Base-by-base conservation (phyloP, 148 eudicot species). In the Fagopyrum esculentum region DNA sequence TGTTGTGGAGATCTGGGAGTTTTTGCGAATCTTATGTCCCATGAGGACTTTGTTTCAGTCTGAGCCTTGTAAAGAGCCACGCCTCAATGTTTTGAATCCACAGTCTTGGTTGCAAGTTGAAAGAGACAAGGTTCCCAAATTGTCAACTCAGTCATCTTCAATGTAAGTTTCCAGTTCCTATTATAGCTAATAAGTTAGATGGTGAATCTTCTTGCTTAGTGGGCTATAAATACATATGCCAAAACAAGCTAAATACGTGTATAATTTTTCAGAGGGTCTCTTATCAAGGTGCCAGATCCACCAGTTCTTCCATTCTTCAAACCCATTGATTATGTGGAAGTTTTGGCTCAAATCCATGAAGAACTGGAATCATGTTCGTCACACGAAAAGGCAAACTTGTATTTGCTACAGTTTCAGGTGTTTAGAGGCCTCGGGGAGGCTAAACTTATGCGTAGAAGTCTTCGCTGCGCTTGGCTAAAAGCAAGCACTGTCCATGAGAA, bases 101-200 rank as follows among this genome's bases (percentile, higher is more conserved):
- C 97, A 94, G 78, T 91, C 97, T 75, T 94, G 98, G 98, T 90
- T 94, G 43, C 98, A 91, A 90, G 96, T 91, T 84, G 97, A 91
- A 78, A 94, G 97, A 77, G 97, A 95, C 69, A 95, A 95, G 81
- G 82, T 84, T 79, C 80, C 93, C 17, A 92, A 90, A 76, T 45
- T 82, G 60, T 85, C 93, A 71, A 54, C 88, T 3, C 86, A 92
- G 51, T 79, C 91, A 47, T 87, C 97, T 73, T 92, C 97, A 43
- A 82, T 95, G 98, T 95, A 86, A 82, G 91, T 78, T 80, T 6
- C 9, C 70, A 66, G 48, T 48, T 56, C 72, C 30, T 75, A 45
- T 63, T 61, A 15, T 12, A 2, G 66, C 10, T 11, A 56, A 56
- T 16, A 56, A 5, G 30, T 56, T 56, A 1, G 6, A 30, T 29